These are phyloP conservation scores for Sanghuangporus sanghuang DNA, from an alignment of 1,284 basidiomycete genomes.

Conservation along the genomic window DNA sequence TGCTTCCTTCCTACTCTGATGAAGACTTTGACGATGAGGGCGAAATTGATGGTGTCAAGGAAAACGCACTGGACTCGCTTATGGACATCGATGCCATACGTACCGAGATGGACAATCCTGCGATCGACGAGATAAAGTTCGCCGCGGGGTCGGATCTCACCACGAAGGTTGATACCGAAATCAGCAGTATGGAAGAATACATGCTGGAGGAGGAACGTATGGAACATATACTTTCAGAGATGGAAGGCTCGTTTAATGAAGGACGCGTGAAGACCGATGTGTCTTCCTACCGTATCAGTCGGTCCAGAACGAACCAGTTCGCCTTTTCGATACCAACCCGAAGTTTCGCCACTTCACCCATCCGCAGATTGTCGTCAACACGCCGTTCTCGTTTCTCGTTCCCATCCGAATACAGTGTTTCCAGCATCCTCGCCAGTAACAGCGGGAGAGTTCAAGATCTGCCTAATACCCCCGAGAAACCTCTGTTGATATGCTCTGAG, in stretches of 20 bases:
- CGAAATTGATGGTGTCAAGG: neutral
- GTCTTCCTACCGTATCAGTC: neutral
- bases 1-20: constrained; percentile 3
- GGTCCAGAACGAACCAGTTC: too few relatives aligned
- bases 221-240: too few relatives aligned
- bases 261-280: neutral
- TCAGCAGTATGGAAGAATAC: too few relatives aligned
- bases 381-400: neutral
- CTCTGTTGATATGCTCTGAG: neutral
- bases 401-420: neutral
- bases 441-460: too few relatives aligned
- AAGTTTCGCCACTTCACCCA: neutral
- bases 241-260: too few relatives aligned
- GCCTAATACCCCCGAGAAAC: neutral
- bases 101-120: neutral
- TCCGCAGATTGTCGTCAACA: neutral
- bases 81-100: neutral
- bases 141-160: too few relatives aligned
- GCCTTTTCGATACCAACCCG: neutral
- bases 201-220: too few relatives aligned
- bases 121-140: neutral
- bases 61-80: neutral
- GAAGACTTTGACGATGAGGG: neutral
- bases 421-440: neutral
- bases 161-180: too few relatives aligned